A percentile compares a stretch with the other conserved stretches of the same genome.
phyloP scores from a whole-genome alignment of 108 stramenopile genomes.

The Parmales sp. region DNA sequence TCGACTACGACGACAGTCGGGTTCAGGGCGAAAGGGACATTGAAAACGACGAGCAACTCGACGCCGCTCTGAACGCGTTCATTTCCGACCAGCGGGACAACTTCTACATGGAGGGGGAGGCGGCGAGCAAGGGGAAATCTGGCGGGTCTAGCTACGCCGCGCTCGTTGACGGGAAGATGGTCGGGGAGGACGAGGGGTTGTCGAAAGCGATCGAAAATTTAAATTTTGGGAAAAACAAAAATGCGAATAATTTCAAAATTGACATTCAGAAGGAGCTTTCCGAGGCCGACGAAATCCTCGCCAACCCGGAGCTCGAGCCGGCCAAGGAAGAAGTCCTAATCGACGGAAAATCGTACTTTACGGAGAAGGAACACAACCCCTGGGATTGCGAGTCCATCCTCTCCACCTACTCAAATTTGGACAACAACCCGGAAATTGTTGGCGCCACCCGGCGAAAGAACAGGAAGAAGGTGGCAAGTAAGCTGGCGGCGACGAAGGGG shows the following conservation, averaged over 20 bases:
- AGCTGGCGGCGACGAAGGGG: slow-evolving; percentile 6
- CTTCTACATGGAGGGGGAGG: slow-evolving; percentile 63
- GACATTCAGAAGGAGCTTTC: slow-evolving; percentile 40
- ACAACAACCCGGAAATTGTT: slow-evolving; percentile 85
- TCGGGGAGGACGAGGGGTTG: slow-evolving; percentile 36
- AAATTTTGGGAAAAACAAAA: slow-evolving; percentile 20
- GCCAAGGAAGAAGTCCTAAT: slow-evolving; percentile 71
- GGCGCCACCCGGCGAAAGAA: slow-evolving; percentile 31
- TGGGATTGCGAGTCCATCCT: slow-evolving; percentile 96
- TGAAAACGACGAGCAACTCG: slow-evolving; percentile 46
- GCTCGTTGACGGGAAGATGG: slow-evolving; percentile 56
- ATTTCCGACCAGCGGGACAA: slow-evolving; percentile 65
- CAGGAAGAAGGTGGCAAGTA: slow-evolving; percentile 25
- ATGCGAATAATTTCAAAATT: slow-evolving; percentile 33
- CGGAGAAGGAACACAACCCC: slow-evolving; percentile 56
- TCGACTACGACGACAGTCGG: slow-evolving; percentile 10
- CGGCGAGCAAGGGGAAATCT: slow-evolving; percentile 22
- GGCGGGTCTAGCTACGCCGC: slow-evolving; percentile 68
- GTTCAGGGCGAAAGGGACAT: neutral
- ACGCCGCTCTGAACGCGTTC: slow-evolving; percentile 67
- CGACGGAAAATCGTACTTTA: slow-evolving; percentile 74
- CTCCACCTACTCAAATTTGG: slow-evolving; percentile 89
- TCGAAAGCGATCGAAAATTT: slow-evolving; percentile 14
- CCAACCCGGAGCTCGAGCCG: slow-evolving; percentile 47
- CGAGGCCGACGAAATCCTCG: slow-evolving; percentile 58